Evolutionary conservation across 75 land plant genomes (phyloP).

Genomic region (Azolla pinnata): DNA sequence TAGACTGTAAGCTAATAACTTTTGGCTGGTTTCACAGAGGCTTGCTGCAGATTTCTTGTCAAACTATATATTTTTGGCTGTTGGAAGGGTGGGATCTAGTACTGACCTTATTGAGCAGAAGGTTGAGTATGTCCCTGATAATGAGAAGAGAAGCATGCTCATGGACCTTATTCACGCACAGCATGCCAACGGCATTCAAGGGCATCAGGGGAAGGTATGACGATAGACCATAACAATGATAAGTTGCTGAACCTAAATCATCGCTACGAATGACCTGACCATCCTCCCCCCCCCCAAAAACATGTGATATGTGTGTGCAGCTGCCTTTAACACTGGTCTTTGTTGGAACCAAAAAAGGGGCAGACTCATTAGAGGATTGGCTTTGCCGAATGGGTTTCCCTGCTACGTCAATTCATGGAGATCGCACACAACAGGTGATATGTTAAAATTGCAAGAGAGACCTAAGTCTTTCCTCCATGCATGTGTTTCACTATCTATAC

Average conservation of each 20-base stretch:
- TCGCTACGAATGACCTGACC: no score
- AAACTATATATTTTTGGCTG: constrained; percentile 80
- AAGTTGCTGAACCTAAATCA: no score
- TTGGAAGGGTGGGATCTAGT: constrained; percentile 96
- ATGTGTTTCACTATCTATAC: no score
- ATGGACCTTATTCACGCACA: constrained; percentile 92
- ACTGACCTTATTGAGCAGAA: constrained; percentile 90
- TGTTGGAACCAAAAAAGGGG: constrained; percentile 96
- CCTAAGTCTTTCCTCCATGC: no score
- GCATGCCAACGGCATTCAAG: constrained; percentile 45
- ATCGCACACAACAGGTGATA: constrained; percentile 67
- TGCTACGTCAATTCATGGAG: constrained; percentile 91
- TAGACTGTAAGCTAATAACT: no score
- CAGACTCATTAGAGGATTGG: constrained; percentile 85
- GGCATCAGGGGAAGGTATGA: constrained; percentile 64
- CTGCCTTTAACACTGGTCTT: constrained; percentile 78
- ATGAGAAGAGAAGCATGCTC: constrained; percentile 69
- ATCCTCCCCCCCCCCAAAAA: no score
- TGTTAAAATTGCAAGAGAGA: no score
- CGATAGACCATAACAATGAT: no score
- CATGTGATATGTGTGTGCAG: no score
- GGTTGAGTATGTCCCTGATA: constrained; percentile 75
- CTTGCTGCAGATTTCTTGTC: constrained; percentile 81
- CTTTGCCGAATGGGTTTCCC: constrained; percentile 67
- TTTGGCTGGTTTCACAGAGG: constrained; percentile 38